phyloP scores from a whole-genome alignment of 176 grass and related monocot species.

The Carex cristatella region DNA sequence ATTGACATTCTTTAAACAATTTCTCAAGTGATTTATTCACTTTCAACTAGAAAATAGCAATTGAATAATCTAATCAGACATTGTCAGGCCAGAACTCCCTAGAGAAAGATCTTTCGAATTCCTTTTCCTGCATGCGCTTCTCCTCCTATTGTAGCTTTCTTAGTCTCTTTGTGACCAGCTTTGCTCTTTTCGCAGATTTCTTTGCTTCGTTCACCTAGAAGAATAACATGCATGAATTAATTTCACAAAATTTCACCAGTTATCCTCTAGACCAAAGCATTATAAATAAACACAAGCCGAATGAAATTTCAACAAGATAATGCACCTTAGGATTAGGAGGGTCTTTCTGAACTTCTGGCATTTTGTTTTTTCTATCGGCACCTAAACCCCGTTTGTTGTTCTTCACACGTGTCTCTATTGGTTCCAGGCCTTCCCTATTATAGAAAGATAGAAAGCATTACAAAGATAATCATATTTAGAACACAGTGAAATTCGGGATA shows the following conservation, averaged over 20 bases:
- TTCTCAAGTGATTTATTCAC: background rate
- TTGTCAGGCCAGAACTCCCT: conserved; percentile 98
- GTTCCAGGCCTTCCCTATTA: conserved; percentile 73
- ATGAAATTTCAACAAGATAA: conserved; percentile 7
- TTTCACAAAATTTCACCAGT: background rate
- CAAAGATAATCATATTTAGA: background rate
- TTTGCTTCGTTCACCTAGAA: conserved; percentile 29
- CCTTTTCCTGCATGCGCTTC: conserved; percentile 66
- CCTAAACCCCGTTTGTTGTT: conserved; percentile 85
- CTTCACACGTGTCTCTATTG: conserved; percentile 66
- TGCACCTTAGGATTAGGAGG: conserved; percentile 36
- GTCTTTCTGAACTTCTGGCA: conserved; percentile 34
- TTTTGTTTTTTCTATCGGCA: conserved; percentile 56
- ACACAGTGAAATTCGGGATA: background rate
- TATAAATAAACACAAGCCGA: background rate
- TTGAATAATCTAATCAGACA: conserved; percentile 37
- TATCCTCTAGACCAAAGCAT: too few relatives aligned
- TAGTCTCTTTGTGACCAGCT: conserved; percentile 62
- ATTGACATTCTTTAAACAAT: background rate
- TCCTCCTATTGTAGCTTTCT: conserved; percentile 83
- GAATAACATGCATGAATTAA: background rate
- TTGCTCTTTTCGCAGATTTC: conserved; percentile 27
- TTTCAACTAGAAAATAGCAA: background rate
- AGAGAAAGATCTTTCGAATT: conserved; percentile 81
- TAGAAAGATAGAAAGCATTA: background rate